phyloP scores from a whole-genome alignment of 805 yeast genomes.

The Yarrowia divulgata region DNA sequence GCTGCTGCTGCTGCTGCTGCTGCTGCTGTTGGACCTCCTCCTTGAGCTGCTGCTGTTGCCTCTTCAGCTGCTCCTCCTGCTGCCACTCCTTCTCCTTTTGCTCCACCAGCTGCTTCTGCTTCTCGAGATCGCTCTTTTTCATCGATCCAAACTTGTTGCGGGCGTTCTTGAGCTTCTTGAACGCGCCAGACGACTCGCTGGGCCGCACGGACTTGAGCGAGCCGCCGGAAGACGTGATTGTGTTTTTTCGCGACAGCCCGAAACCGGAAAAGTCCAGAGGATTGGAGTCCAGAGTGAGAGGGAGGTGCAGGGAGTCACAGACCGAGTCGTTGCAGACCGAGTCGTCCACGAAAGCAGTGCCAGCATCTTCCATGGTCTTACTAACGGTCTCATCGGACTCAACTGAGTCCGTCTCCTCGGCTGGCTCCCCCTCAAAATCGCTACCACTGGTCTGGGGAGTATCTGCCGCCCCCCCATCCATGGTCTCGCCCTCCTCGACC shows the following conservation, averaged over 20 bases:
- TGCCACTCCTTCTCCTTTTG: constrained; percentile 20
- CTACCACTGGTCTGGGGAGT: constrained; percentile 6
- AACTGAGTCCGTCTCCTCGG: too few species aligned
- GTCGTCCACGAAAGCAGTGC: not conserved
- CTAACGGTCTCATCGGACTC: not conserved
- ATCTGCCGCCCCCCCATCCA: not conserved
- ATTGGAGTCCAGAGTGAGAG: constrained; percentile 1
- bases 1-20: not conserved
- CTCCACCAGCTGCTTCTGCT: constrained; percentile 15
- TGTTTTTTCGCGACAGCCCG: constrained; percentile 28
- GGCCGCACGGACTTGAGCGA: constrained; percentile 7
- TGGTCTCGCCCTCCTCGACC: constrained; percentile 15
- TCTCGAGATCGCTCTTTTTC: constrained; percentile 16
- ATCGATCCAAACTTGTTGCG: constrained; percentile 29
- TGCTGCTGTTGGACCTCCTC: not conserved
- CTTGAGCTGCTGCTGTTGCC: not conserved
- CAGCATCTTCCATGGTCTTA: too few species aligned
- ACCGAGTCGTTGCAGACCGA: constrained; percentile 1
- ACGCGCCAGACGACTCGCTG: constrained; percentile 33
- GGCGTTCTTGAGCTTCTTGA: constrained; percentile 34
- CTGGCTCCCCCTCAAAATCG: constrained; percentile 1
- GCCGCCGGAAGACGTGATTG: constrained; percentile 29
- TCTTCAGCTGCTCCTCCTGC: not conserved
- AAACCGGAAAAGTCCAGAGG: constrained; percentile 25
- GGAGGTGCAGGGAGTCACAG: not conserved